Conservation (phyloP, 345 rosid genomes). For the Reutealis trisperma region DNA sequence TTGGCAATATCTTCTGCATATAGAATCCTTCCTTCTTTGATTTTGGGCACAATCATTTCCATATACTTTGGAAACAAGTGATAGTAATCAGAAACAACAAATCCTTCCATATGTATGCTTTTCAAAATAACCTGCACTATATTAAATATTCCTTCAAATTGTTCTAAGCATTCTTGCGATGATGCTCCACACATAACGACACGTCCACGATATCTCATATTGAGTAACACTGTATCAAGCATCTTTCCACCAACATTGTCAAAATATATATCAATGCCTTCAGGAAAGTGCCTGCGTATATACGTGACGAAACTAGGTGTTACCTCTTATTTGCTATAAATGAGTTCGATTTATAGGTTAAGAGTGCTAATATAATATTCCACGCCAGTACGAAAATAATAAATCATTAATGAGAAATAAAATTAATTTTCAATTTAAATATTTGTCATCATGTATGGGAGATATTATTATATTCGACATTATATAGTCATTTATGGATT, state of each 20-base stretch:
- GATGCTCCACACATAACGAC: constrained; percentile 30
- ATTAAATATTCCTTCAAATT: constrained; percentile 20
- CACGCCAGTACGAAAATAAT: too few relatives aligned
- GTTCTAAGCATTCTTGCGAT: constrained; percentile 31
- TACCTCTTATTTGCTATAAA: too few relatives aligned
- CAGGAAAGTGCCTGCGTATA: constrained; percentile 5
- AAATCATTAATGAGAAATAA: too few relatives aligned
- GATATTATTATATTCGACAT: too few relatives aligned
- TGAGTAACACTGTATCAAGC: constrained; percentile 33
- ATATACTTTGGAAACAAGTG: not conserved
- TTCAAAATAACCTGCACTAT: not conserved
- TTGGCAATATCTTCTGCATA: not conserved
- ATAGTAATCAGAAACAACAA: not conserved
- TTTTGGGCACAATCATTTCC: not conserved
- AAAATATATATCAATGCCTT: constrained; percentile 32
- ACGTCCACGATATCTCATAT: constrained; percentile 34
- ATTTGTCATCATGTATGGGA: too few relatives aligned
- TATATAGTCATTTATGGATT: too few relatives aligned
- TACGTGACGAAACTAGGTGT: too few relatives aligned
- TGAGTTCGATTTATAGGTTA: too few relatives aligned
- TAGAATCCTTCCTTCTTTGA: not conserved
- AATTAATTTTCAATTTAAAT: too few relatives aligned
- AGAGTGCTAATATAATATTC: too few relatives aligned
- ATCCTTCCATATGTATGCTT: not conserved
- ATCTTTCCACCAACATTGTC: constrained; percentile 41